Evolutionary conservation across 176 grass and related monocot genomes (phyloP).

Genomic region (Carex cristatella): DNA sequence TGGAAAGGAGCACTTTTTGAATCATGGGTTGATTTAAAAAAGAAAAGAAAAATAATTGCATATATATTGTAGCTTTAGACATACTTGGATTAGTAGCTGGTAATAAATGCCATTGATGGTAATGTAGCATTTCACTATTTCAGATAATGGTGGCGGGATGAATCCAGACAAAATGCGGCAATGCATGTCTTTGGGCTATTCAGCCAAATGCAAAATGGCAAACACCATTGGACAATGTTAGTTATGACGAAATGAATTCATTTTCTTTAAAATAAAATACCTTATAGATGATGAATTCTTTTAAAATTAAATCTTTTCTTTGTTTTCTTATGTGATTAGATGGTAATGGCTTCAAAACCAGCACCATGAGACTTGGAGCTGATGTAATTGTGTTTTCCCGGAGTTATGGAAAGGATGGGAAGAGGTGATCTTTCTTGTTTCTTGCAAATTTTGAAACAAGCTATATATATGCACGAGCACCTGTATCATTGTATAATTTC

Average conservation of each 20-base stretch:
- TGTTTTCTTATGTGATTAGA: slow-evolving; percentile 47
- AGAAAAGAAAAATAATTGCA: background rate
- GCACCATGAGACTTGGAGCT: slow-evolving; percentile 97
- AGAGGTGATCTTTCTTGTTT: slow-evolving; percentile 51
- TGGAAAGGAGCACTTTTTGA: background rate
- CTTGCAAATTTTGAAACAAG: slow-evolving; percentile 3
- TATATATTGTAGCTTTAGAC: background rate
- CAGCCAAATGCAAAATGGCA: slow-evolving; percentile 70
- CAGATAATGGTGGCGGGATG: slow-evolving; percentile 97
- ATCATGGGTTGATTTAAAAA: background rate
- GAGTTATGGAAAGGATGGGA: slow-evolving; percentile 49
- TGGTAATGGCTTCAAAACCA: slow-evolving; percentile 99
- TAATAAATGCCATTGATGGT: background rate
- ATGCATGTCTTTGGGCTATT: slow-evolving; percentile 99
- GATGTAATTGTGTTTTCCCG: slow-evolving; percentile 94
- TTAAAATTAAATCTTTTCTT: slow-evolving; percentile 8
- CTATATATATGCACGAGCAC: slow-evolving; percentile 17
- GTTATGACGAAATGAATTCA: slow-evolving; percentile 13
- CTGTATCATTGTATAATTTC: background rate
- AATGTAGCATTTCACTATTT: slow-evolving; percentile 16
- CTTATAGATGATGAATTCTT: slow-evolving; percentile 8
- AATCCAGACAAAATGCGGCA: slow-evolving; percentile 95
- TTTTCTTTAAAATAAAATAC: slow-evolving; percentile 11
- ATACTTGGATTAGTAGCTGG: background rate
- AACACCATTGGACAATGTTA: slow-evolving; percentile 97